Conservation (phyloP, 495 filamentous ascomycete species). For the Daldinia bambusicola region DNA sequence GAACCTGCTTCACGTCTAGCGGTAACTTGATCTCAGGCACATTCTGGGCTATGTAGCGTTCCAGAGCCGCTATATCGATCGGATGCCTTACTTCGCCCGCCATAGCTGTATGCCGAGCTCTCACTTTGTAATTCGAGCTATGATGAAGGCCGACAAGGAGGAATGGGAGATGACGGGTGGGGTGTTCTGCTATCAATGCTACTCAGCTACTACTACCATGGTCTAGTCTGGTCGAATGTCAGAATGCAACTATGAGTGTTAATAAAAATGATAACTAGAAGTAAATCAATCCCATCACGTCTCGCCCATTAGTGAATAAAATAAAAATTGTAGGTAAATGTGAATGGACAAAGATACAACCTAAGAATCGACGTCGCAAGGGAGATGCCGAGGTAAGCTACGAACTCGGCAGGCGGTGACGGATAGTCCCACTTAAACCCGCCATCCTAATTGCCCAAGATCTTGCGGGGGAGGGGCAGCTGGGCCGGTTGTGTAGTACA, state of each 20-base stretch:
- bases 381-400: constrained; percentile 40
- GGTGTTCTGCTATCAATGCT: not conserved
- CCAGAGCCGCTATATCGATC: constrained; percentile 80
- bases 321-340: not conserved
- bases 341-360: not conserved
- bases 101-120: constrained; percentile 62
- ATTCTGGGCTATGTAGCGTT: constrained; percentile 76
- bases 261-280: not conserved
- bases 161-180: not conserved
- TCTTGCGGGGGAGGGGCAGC: constrained; percentile 42
- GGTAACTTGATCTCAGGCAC: constrained; percentile 84
- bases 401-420: constrained; percentile 38
- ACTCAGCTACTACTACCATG: not conserved
- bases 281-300: not conserved
- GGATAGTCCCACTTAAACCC: constrained; percentile 7
- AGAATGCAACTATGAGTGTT: too few species aligned
- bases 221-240: not conserved
- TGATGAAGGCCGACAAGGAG: not conserved
- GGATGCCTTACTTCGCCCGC: constrained; percentile 88
- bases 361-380: constrained; percentile 6
- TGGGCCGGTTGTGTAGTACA: constrained; percentile 18
- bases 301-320: not conserved
- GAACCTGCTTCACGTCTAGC: constrained; percentile 87
- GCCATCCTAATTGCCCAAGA: constrained; percentile 10
- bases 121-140: not conserved